Conservation (phyloP, 2,329 filamentous ascomycete genomes). For the Ascochyta pisi region DNA sequence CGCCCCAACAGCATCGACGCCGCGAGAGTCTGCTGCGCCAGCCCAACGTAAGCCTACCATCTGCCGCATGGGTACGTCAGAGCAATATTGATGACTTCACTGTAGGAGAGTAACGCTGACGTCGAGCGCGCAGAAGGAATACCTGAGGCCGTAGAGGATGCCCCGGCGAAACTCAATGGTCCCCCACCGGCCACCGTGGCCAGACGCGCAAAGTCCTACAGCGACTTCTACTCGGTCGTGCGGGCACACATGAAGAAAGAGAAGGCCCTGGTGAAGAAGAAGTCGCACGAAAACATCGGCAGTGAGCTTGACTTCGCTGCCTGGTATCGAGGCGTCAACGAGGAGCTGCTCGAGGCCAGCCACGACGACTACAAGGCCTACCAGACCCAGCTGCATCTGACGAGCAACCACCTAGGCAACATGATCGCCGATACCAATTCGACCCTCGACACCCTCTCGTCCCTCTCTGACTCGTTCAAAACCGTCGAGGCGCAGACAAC, state of each 20-base stretch:
- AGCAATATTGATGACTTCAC: conserved; percentile 50
- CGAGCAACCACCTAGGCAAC: conserved; percentile 80
- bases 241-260: conserved; percentile 64
- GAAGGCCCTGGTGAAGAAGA: conserved; percentile 47
- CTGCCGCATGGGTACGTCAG: conserved; percentile 38
- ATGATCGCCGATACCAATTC: conserved; percentile 79
- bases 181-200: conserved; percentile 71
- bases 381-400: conserved; percentile 79
- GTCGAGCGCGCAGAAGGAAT: conserved; percentile 63
- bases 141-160: conserved; percentile 65
- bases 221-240: conserved; percentile 74
- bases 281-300: conserved; percentile 55
- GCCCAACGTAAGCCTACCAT: conserved; percentile 54
- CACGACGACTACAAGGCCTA: conserved; percentile 87
- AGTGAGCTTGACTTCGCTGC: conserved; percentile 65
- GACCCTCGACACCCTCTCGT: conserved; percentile 77
- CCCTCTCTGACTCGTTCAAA: conserved; percentile 84
- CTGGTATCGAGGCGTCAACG: conserved; percentile 67
- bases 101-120: conserved; percentile 63
- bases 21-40: conserved; percentile 71
- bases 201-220: conserved; percentile 77
- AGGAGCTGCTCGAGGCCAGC: conserved; percentile 77
- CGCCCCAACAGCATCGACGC: conserved; percentile 63
- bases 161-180: conserved; percentile 58
- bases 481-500: conserved; percentile 88